A percentile compares a stretch with the other conserved stretches of the same genome.
These are phyloP conservation scores for Saturnispora galanensis DNA, from an alignment of 805 yeast species.

Conservation along the genomic window DNA sequence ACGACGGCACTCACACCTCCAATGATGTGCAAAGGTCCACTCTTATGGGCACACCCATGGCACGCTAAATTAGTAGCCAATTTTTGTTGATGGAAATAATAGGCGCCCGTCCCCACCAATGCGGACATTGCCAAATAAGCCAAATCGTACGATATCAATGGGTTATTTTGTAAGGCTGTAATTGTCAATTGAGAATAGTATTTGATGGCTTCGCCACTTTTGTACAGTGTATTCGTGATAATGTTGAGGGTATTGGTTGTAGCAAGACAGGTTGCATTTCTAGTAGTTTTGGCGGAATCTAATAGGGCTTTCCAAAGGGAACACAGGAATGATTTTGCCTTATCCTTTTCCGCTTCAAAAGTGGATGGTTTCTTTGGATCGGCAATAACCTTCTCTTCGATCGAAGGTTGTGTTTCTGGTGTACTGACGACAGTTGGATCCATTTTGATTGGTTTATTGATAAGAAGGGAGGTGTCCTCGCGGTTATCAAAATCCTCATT, in stretches of 20 bases:
- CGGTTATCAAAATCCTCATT: neutral
- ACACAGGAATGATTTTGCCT: too few relatives aligned
- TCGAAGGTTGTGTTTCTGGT: neutral
- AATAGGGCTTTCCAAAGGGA: too few relatives aligned
- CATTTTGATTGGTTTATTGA: neutral
- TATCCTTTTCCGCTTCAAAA: neutral
- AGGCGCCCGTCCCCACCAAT: constrained; percentile 5
- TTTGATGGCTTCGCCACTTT: neutral
- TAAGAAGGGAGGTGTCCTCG: constrained; percentile 1
- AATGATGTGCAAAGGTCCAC: constrained; percentile 3
- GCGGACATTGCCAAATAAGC: constrained; percentile 6
- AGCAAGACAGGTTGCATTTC: neutral
- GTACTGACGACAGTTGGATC: neutral
- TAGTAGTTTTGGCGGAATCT: neutral
- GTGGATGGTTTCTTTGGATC: neutral
- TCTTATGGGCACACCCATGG: constrained; percentile 3
- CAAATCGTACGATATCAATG: constrained; percentile 8
- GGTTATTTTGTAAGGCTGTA: constrained; percentile 3
- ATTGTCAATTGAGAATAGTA: neutral
- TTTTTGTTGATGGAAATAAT: constrained; percentile 5
- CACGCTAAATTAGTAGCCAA: constrained; percentile 4
- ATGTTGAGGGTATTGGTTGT: neutral
- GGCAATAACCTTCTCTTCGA: too few relatives aligned
- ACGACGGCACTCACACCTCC: constrained; percentile 6
- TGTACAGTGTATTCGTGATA: neutral